Base-by-base conservation (phyloP, 768 basidiomycete genomes). In the Botryobasidium botryosum region DNA sequence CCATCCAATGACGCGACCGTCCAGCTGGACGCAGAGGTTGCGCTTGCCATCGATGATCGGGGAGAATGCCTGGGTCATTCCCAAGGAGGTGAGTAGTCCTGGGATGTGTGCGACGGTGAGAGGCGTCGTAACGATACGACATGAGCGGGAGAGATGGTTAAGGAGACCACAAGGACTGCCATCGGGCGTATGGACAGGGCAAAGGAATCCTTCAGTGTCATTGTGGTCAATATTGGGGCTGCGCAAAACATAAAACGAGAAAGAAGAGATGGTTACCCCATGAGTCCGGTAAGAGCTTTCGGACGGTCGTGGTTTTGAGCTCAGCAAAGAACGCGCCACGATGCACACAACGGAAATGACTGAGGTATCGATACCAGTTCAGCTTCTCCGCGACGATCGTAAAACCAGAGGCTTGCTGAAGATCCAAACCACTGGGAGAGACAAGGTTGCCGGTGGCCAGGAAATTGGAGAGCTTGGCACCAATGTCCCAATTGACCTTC, bases 241-340 rank as follows among this genome's bases (percentile, higher is more conserved):
- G 23, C 35, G 29, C 40, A 49, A 17, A 35, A 27, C 2, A 18
- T 20, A 35, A 42, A 46, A 13, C 40, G 33, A 26, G 42, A 37
- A 18, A 24, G 24, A 26, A 21, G 21, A 45, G 35, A 3, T n/a
- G 13, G 68, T 51, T 57, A 87, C 88, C 94, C 94, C 94, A 99
- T 27, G 92, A 84, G 63, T 99, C 94, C 20, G 94, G 94, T 15
- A 96, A 66, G 41, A 99, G 66, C 61, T 97, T 97, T 51, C 94
- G 79, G 45, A 99, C 94, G 18, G 88, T 79, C 0, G 94, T 99
- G 1, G 94, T 99, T 67, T 96, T 96, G 44, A 97, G 74, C 60
- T 97, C 90, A 5, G 91, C 85, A 58, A 99, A 99, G 74, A 99
- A 99, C 29, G 94, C 90, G 60, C 94, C 94, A 63, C 94, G 85